Evolutionary conservation across 257 asterid species (phyloP), one percentile per base, ranked within the genome.

Genomic region (Plectranthus barbatus): DNA sequence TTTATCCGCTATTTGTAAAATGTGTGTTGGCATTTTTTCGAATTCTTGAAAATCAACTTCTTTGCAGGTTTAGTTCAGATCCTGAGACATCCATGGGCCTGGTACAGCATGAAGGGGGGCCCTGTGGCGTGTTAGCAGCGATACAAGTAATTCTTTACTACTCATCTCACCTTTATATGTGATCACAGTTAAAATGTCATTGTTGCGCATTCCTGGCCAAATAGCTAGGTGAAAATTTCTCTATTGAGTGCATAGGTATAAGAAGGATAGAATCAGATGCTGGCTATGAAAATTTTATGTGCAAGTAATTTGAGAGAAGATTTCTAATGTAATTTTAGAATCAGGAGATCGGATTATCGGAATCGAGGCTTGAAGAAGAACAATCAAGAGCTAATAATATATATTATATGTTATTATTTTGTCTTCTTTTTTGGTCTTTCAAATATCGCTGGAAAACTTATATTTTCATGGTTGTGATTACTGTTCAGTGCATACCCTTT

Each of bases 41-140:
- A 40, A 79, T 57, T n/a, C 29, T 13, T 29, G 55, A 62, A 36
- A 23, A 46, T 72, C 33, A 31, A 56, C 48, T 56, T 44, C 20
- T 66, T 50, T 77, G 71, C 81, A 91, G 98, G 86, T 88, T 88
- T 68, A 91, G 98, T 72, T 72, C 77, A 69, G 95, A 88, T 80
- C 87, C 84, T 44, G 97, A 88, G 70, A 91, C 98, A 71, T 92
- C 84, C 46, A 86, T 91, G 91, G 97, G 98, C 68, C 77, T 92
- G 26, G 98, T 92, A 70, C 97, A 92, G 81, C 98, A 88, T 67
- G 98, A 92, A 74, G 98, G 98, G 65, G 98, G 98, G 56, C 98
- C 97, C 29, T 92, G 98, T 76, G 95, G 98, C 20, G 98, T 92
- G 52, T 73, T 92, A 76, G 97, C 98, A 63, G 95, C 98, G 40